Evolutionary conservation across 208 protist genomes (phyloP), one percentile per base, ranked within the genome.

Genomic region (Acanthamoeba triangularis): DNA sequence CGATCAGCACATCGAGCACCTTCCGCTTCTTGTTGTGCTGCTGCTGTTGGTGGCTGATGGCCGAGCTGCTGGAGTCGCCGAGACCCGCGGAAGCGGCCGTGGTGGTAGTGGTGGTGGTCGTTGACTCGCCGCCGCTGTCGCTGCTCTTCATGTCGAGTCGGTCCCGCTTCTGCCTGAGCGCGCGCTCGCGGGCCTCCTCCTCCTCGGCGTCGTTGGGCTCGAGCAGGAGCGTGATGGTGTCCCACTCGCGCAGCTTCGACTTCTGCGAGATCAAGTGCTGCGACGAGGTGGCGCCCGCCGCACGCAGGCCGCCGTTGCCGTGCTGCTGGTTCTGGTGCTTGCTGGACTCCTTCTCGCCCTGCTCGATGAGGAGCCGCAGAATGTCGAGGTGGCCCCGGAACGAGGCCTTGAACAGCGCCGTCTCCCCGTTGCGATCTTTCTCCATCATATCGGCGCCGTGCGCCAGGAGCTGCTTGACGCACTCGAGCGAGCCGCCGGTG

Each of bases 401-500:
- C 37, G 88, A 67, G 13, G 88, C 88, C 49, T 93, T 93, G 61
- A 78, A 93, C 20, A 93, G 88, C 5, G 88, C 63, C 37, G 88
- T 93, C 65, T 93, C 88, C 7, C 88, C 88, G 41, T 93, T 69
- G 28, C 90, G 33, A 47, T 94, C 90, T 67, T 94, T 78, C 52
- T 67, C 90, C 30, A 28, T 47, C 4, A 84, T 56, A 44, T 84
- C 49, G 11, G 90, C 65, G 33, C 90, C 90, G 69, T 44, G 41
- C 49, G 41, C 72, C 10, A 78, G 56, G 33, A 94, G 54, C 52
- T 72, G 52, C 90, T 85, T 84, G 28, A 94, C 47, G 54, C 61
- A 78, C 44, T 94, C 90, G 16, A 84, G 49, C 30, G 90, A 94
- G 35, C 90, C 90, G 25, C 47, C 90, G 18, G 41, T 49, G 44